Base-by-base conservation (phyloP, 208 protist genomes). In the Porcisia deanei region DNA sequence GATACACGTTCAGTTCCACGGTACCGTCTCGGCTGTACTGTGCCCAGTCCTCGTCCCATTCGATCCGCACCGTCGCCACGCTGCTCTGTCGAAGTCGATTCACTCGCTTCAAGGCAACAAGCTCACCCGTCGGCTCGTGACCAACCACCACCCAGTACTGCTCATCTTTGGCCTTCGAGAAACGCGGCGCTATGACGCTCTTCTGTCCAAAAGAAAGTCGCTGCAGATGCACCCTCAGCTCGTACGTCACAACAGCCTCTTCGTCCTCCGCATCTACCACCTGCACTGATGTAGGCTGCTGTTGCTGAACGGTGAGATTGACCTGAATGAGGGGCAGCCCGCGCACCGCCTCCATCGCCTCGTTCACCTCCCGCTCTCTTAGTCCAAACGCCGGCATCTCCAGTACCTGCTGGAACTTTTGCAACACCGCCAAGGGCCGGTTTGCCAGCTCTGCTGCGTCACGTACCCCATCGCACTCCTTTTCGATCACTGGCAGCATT, bases 101-200 rank as follows among this genome's bases (percentile, higher is more conserved):
- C 22, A 98, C 74, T 20, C 97, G 92, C 84, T 98, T 98, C 78
- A 99, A 75, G 0, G 97, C 97, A 7, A 98, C 85, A 7, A 99
- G 84, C 87, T 98, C 95, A 30, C 96, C 92, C 0, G 85, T 97
- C 20, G 71, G 65, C 71, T 94, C 87, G 77, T 97, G 82, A 12
- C 92, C 94, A 9, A 98, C 55, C 12, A 95, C 88, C 0, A 98
- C 58, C 95, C 95, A 99, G 79, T 94, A 98, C 75, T 98, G 94
- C 81, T 98, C 96, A 67, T 95, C 91, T 79, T 98, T 97, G 0
- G 92, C 64, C 79, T 98, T 98, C 0, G 93, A 87, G 79, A 98
- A 99, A 53, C 71, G 83, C 0, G 95, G 95, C 43, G 96, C 92
- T 7, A 96, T 86, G 54, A 93, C 94, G 77, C 83, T 71, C 80